Evolutionary conservation across 768 basidiomycete species (phyloP).

Genomic region (Boletus pseudo-olivaceus): DNA sequence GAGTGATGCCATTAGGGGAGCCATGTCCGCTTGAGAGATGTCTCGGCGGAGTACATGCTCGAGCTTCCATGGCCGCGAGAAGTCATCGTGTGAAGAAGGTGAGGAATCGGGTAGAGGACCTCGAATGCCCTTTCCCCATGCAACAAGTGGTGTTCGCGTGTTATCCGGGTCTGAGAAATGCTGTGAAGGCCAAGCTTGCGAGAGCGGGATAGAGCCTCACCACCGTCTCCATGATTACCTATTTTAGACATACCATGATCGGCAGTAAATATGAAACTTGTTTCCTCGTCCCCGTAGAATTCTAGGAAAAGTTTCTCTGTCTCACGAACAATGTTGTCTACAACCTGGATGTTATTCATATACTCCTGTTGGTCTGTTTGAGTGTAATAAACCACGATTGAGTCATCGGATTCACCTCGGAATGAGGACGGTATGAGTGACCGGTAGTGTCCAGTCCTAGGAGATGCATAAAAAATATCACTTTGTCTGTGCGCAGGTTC

Average conservation of each 20-base stretch:
- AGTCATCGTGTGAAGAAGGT: constrained; percentile 65
- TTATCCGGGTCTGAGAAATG: constrained; percentile 71
- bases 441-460: constrained; percentile 85
- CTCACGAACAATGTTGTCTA: constrained; percentile 68
- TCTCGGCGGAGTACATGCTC: constrained; percentile 61
- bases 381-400: neutral
- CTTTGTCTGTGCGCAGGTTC: constrained; percentile 54
- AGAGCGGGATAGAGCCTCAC: constrained; percentile 36
- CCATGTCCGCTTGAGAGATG: constrained; percentile 80
- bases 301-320: constrained; percentile 58
- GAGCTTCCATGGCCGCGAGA: constrained; percentile 63
- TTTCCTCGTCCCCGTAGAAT: constrained; percentile 68
- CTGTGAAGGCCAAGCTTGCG: constrained; percentile 3
- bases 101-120: constrained; percentile 56
- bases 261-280: constrained; percentile 77
- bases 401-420: constrained; percentile 45
- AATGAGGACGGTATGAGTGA: constrained; percentile 82
- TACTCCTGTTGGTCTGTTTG: constrained; percentile 57
- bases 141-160: constrained; percentile 79
- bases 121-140: constrained; percentile 78
- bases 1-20: constrained; percentile 73
- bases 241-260: constrained; percentile 90
- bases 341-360: constrained; percentile 77
- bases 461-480: constrained; percentile 80
- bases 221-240: constrained; percentile 88